Evolutionary conservation across 2,329 filamentous ascomycete species (phyloP).

Genomic region (Cladosporium sp.): DNA sequence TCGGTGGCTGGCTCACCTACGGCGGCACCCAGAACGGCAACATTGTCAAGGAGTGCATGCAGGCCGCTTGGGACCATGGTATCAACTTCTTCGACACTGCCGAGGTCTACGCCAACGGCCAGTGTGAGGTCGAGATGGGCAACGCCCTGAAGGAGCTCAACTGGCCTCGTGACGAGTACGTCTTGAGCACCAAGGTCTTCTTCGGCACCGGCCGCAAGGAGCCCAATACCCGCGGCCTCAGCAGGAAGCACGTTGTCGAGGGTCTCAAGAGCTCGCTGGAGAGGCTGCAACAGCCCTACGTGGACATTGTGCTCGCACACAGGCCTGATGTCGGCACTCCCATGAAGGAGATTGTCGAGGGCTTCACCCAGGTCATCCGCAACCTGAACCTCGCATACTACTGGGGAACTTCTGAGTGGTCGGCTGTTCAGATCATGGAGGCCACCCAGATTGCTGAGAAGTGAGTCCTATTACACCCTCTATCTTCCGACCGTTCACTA

Average conservation of each 20-base stretch:
- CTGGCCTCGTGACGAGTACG: slow-evolving; percentile 51
- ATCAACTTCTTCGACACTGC: slow-evolving; percentile 53
- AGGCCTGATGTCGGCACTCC: slow-evolving; percentile 53
- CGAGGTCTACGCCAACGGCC: slow-evolving; percentile 57
- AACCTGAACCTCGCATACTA: slow-evolving; percentile 63
- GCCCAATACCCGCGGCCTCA: slow-evolving; percentile 55
- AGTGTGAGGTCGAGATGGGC: slow-evolving; percentile 63
- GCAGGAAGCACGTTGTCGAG: slow-evolving; percentile 56
- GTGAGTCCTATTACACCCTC: slow-evolving; percentile 1
- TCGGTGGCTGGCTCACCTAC: slow-evolving; percentile 50
- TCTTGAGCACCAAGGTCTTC: slow-evolving; percentile 48
- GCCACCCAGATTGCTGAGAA: slow-evolving; percentile 56
- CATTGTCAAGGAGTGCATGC: slow-evolving; percentile 53
- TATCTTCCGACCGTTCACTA: background rate
- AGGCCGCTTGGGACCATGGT: slow-evolving; percentile 51
- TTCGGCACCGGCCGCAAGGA: slow-evolving; percentile 58
- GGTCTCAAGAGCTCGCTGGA: slow-evolving; percentile 59
- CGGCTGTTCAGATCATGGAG: slow-evolving; percentile 59
- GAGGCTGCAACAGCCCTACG: slow-evolving; percentile 64
- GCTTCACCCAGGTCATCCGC: slow-evolving; percentile 52
- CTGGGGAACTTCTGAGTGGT: slow-evolving; percentile 64
- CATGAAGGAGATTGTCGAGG: slow-evolving; percentile 59
- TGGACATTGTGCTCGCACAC: slow-evolving; percentile 65
- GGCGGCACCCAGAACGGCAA: slow-evolving; percentile 52
- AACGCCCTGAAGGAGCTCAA: slow-evolving; percentile 47